Evolutionary conservation across 1,284 basidiomycete genomes (phyloP).

Genomic region (Papiliotrema flavescens): DNA sequence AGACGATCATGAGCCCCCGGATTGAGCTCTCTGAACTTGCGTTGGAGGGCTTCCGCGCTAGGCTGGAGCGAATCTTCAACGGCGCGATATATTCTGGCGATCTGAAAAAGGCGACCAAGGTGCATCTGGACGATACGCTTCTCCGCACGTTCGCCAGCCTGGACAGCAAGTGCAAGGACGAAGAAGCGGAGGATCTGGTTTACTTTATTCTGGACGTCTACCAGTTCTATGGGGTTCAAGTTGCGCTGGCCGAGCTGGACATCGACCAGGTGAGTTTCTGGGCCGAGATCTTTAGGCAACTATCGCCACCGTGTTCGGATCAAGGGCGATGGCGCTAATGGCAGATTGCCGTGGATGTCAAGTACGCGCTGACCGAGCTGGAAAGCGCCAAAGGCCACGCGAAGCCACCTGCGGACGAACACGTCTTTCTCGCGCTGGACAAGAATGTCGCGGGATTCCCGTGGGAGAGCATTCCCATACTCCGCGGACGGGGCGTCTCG

Average conservation of each 20-base stretch:
- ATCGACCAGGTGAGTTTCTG: slow-evolving; percentile 66
- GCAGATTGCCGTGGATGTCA: slow-evolving; percentile 46
- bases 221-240: slow-evolving; percentile 83
- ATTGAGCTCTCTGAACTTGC: slow-evolving; percentile 53
- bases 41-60: slow-evolving; percentile 58
- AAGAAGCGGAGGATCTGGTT: slow-evolving; percentile 90
- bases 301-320: neutral
- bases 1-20: slow-evolving; percentile 69
- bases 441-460: slow-evolving; percentile 85
- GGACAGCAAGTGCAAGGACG: slow-evolving; percentile 74
- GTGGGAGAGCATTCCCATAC: slow-evolving; percentile 90
- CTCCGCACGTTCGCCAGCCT: slow-evolving; percentile 83
- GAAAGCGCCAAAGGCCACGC: slow-evolving; percentile 34
- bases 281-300: neutral
- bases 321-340: neutral
- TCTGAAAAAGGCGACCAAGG: slow-evolving; percentile 52
- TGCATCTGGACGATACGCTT: slow-evolving; percentile 63
- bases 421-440: slow-evolving; percentile 86
- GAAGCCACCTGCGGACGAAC: slow-evolving; percentile 45
- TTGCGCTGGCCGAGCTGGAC: slow-evolving; percentile 90
- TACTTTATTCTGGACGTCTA: slow-evolving; percentile 93
- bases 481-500: slow-evolving; percentile 80
- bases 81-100: slow-evolving; percentile 56
- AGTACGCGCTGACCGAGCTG: slow-evolving; percentile 65
- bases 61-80: slow-evolving; percentile 71